Evolutionary conservation across 805 yeast genomes (phyloP), one percentile per base, ranked within the genome.

Genomic region (Starmerella apicola): DNA sequence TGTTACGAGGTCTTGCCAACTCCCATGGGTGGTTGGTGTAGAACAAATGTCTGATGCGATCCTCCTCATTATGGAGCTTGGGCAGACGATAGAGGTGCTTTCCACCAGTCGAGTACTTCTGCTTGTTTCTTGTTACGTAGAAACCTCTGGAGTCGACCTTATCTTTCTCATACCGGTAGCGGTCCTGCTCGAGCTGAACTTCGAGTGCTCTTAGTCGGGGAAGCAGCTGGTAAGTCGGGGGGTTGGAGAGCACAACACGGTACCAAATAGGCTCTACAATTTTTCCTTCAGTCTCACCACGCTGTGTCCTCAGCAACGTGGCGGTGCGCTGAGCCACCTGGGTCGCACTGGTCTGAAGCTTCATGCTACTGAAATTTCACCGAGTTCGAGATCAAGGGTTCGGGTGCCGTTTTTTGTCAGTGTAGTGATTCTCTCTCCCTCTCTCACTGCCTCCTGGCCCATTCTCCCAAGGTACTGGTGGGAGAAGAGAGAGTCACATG

Each of bases 1-100:
- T 62, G 22, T 74, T 68, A 57, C 81, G 82, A 12, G 97, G 95
- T 51, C 94, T 72, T 1, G 97, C 83, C 39, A 86, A 66, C 62
- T 91, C 98, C 98, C 98, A 91, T 5, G 98, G 98, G 61, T 91
- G 98, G 57, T 86, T 95, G 43, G 76, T 75, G 60, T 78, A 88
- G 55, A 91, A 91, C 19, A 81, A 66, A 34, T 72, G 68, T 64
- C 98, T 74, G 51, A 91, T 62, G 51, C 78, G 75, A 61, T 91
- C 98, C 60, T 88, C 91, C 39, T 74, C 58, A 50, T 70, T 78
- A 41, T 58, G 59, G 53, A 81, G 62, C 46, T 69, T 67, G 31
- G 73, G 72, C 9, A 79, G 68, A 48, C 66, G 62, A 50, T 67
- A 66, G 13, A 78, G 63, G 41, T 66, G 65, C 35, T 41, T 45